These are phyloP conservation scores for Rhodotorula sp. DNA, from an alignment of 1,284 basidiomycete species.

Conservation along the genomic window DNA sequence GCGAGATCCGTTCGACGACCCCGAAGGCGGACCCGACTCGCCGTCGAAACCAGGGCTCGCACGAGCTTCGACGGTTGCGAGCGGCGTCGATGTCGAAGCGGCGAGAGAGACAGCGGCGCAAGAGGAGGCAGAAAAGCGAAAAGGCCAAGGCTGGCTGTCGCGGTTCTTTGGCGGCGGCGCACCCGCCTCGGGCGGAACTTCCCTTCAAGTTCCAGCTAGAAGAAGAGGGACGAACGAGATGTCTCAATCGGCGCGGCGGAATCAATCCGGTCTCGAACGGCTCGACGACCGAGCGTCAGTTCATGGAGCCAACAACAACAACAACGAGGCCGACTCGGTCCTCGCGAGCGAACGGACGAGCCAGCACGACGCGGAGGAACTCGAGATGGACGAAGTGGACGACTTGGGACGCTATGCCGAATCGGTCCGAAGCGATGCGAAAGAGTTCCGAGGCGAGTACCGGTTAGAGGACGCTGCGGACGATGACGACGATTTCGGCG, in stretches of 20 bases:
- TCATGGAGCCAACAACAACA: too few relatives aligned
- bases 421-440: not conserved
- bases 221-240: not conserved
- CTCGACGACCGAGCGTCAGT: conserved; percentile 11
- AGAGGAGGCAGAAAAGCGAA: conserved; percentile 1
- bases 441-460: not conserved
- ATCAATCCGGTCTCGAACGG: conserved; percentile 18
- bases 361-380: conserved; percentile 18
- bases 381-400: conserved; percentile 38
- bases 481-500: conserved; percentile 27
- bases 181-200: not conserved
- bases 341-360: conserved; percentile 10
- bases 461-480: conserved; percentile 2
- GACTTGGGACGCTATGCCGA: conserved; percentile 17
- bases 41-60: conserved; percentile 8
- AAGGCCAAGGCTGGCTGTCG: conserved; percentile 28
- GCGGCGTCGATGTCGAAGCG: not conserved
- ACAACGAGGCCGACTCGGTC: conserved; percentile 14
- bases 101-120: not conserved
- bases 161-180: conserved; percentile 30
- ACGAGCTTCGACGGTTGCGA: not conserved
- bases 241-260: conserved; percentile 15
- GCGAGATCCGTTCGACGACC: conserved; percentile 25
- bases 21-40: conserved; percentile 1
- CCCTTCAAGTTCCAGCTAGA: not conserved